Evolutionary conservation across 2,329 filamentous ascomycete species (phyloP).

Genomic region (Xylariaceae sp.): DNA sequence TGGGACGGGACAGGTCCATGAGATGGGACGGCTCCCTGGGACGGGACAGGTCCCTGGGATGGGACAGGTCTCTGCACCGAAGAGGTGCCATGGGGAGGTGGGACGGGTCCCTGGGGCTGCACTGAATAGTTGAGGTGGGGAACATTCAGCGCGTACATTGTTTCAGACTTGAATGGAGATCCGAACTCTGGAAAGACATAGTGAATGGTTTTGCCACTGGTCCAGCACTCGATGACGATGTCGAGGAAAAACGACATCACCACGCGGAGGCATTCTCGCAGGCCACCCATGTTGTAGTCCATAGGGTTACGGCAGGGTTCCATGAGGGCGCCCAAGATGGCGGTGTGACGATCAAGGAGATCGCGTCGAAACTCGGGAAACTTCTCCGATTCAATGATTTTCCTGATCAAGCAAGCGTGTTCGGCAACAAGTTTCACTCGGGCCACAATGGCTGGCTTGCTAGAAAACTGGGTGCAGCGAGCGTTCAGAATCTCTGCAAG

Average conservation of each 20-base stretch:
- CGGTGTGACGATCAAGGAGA: constrained; percentile 22
- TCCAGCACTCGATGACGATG: constrained; percentile 30
- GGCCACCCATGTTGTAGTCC: constrained; percentile 14
- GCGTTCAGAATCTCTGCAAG: neutral
- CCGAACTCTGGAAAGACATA: constrained; percentile 31
- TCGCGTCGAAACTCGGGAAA: constrained; percentile 21
- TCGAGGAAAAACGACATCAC: constrained; percentile 27
- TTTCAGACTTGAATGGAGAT: constrained; percentile 23
- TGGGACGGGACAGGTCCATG: no score
- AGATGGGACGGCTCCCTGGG: no score
- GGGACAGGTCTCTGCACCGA: no score
- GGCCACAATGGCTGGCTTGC: no score
- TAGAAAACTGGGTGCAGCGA: constrained; percentile 6
- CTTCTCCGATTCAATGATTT: constrained; percentile 16
- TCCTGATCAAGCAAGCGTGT: constrained; percentile 27
- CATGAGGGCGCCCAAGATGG: constrained; percentile 24
- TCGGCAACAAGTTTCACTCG: constrained; percentile 31
- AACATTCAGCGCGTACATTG: constrained; percentile 28
- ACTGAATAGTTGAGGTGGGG: constrained; percentile 13
- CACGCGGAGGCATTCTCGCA: constrained; percentile 21
- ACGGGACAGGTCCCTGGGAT: no score
- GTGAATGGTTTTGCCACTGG: constrained; percentile 29
- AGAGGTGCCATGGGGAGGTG: no score
- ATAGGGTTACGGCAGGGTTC: constrained; percentile 23
- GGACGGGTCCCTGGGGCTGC: no score